A percentile compares a stretch with the other conserved stretches of the same genome.
These are phyloP conservation scores for Pouteria glomerata DNA, from an alignment of 148 eudicot genomes.

Conservation along the genomic window DNA sequence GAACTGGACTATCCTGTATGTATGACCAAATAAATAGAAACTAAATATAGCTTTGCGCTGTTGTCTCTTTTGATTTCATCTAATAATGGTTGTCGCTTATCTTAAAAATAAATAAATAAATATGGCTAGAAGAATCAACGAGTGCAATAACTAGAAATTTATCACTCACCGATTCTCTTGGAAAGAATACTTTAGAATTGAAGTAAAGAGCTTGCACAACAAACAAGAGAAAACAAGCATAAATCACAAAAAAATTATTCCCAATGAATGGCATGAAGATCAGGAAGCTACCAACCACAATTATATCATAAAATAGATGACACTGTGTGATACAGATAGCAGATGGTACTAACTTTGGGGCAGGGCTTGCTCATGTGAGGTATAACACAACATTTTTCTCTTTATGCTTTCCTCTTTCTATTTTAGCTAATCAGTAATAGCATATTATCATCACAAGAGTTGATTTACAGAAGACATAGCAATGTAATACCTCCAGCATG, in stretches of 20 bases:
- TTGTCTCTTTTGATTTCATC: too few species aligned
- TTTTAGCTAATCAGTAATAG: not conserved
- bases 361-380: not conserved
- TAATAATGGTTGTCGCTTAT: too few species aligned
- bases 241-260: not conserved
- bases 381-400: not conserved
- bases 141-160: not conserved
- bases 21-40: not conserved
- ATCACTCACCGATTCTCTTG: not conserved
- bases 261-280: not conserved
- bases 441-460: not conserved
- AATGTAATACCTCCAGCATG: conserved; percentile 89
- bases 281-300: not conserved
- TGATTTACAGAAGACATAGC: not conserved
- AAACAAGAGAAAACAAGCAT: not conserved
- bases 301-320: too few species aligned
- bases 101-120: not conserved
- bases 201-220: not conserved
- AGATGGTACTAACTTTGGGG: not conserved
- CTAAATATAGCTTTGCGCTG: too few species aligned
- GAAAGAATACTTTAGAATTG: not conserved
- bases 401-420: not conserved
- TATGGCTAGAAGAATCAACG: not conserved
- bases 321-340: too few species aligned
- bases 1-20: not conserved